These are phyloP conservation scores for Aspergillus uvarum DNA, from an alignment of 2,329 filamentous ascomycete species.

Conservation along the genomic window DNA sequence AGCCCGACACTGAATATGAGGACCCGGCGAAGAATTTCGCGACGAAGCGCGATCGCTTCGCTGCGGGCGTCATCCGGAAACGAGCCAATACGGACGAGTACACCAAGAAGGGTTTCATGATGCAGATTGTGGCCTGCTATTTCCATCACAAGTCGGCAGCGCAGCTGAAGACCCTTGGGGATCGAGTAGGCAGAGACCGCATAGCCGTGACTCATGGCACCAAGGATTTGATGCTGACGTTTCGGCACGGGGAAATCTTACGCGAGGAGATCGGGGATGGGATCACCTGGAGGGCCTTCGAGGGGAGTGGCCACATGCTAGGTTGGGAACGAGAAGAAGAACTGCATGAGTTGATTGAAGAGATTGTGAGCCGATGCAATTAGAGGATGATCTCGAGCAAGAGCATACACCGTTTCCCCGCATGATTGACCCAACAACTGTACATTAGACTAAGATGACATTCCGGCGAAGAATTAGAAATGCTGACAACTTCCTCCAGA, in stretches of 20 bases:
- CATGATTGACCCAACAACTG: background rate
- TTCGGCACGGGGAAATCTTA: conserved; percentile 68
- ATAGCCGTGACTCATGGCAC: conserved; percentile 78
- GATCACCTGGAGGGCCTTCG: conserved; percentile 56
- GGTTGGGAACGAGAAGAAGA: conserved; percentile 69
- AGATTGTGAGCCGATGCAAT: conserved; percentile 49
- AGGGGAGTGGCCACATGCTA: conserved; percentile 73
- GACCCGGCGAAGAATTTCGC: conserved; percentile 53
- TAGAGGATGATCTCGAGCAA: background rate
- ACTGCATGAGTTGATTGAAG: conserved; percentile 65
- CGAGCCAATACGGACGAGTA: conserved; percentile 61
- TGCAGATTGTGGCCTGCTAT: conserved; percentile 75
- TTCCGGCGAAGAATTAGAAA: background rate
- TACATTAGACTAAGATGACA: background rate
- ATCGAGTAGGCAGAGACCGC: conserved; percentile 67
- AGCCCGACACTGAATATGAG: conserved; percentile 59
- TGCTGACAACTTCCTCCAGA: background rate
- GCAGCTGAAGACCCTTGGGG: conserved; percentile 66
- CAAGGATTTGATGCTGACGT: conserved; percentile 73
- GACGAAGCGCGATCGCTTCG: conserved; percentile 78
- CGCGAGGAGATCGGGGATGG: conserved; percentile 65
- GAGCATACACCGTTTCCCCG: background rate
- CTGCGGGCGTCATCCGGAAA: conserved; percentile 76
- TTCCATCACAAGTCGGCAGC: conserved; percentile 73
- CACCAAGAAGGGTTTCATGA: conserved; percentile 65